Conservation (phyloP, 176 grass and related monocot genomes). For the Avena sativa region DNA sequence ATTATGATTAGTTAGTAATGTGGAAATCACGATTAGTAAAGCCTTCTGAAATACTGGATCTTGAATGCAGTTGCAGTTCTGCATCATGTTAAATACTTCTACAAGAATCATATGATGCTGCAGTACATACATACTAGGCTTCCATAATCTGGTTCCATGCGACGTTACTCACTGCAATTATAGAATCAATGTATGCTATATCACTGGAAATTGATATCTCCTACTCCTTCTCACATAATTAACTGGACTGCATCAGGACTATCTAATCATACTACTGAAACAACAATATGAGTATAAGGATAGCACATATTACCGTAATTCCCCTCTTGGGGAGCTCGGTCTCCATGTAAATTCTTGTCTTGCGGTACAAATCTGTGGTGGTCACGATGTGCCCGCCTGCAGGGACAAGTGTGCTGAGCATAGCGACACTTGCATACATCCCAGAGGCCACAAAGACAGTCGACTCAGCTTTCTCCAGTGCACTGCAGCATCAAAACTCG, state of each 20-base stretch:
- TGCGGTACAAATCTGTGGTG: constrained; percentile 95
- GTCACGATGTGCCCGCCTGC: constrained; percentile 92
- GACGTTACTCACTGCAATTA: neutral
- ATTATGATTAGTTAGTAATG: neutral
- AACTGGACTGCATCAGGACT: neutral
- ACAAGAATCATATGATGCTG: neutral
- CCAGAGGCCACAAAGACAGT: constrained; percentile 95
- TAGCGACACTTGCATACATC: constrained; percentile 97
- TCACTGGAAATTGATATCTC: neutral
- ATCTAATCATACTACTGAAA: constrained; percentile 17
- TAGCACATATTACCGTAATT: constrained; percentile 68
- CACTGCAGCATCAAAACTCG: constrained; percentile 58
- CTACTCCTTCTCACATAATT: neutral
- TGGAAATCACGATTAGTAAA: neutral
- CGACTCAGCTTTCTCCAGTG: constrained; percentile 94
- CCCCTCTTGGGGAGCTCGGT: constrained; percentile 96
- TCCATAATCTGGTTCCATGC: constrained; percentile 10
- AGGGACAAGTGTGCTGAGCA: constrained; percentile 84
- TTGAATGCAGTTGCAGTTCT: constrained; percentile 11
- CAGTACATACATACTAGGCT: neutral
- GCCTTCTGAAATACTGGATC: neutral
- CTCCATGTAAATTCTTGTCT: constrained; percentile 96
- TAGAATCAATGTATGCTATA: neutral
- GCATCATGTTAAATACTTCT: neutral
- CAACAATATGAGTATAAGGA: constrained; percentile 19